A percentile compares a stretch with the other conserved stretches of the same genome.
phyloP scores from a whole-genome alignment of 208 protist species.

The Leishmania gerbilli region DNA sequence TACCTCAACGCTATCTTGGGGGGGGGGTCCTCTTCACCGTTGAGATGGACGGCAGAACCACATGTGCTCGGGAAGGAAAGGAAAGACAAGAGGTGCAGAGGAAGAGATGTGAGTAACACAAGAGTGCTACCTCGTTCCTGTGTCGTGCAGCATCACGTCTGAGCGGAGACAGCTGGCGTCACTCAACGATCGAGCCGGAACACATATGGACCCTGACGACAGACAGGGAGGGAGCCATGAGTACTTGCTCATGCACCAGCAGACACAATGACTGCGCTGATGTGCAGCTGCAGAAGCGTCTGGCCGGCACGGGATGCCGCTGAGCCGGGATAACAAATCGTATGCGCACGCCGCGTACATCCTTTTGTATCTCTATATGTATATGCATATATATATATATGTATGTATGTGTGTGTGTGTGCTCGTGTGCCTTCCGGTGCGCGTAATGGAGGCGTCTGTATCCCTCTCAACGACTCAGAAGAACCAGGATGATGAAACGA shows the following conservation, averaged over 20 bases:
- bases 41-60: not conserved
- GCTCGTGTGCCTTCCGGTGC: not conserved
- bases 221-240: not conserved
- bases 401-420: not conserved
- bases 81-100: not conserved
- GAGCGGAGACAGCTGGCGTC: not conserved
- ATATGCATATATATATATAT: too few species aligned
- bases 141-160: not conserved
- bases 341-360: not conserved
- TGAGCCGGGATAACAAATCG: too few species aligned
- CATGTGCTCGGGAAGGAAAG: not conserved
- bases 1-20: not conserved
- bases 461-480: not conserved
- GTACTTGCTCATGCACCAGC: not conserved
- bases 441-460: not conserved
- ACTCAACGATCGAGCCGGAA: not conserved
- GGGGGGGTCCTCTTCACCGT: not conserved
- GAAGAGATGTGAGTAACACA: not conserved
- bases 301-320: not conserved
- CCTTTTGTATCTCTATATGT: too few species aligned
- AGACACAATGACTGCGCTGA: not conserved
- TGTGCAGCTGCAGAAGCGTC: not conserved
- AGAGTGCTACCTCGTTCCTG: not conserved
- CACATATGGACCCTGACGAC: not conserved
- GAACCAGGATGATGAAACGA: not conserved